These are phyloP conservation scores for Vigna angularis DNA, from an alignment of 306 rosid species.

Conservation along the genomic window DNA sequence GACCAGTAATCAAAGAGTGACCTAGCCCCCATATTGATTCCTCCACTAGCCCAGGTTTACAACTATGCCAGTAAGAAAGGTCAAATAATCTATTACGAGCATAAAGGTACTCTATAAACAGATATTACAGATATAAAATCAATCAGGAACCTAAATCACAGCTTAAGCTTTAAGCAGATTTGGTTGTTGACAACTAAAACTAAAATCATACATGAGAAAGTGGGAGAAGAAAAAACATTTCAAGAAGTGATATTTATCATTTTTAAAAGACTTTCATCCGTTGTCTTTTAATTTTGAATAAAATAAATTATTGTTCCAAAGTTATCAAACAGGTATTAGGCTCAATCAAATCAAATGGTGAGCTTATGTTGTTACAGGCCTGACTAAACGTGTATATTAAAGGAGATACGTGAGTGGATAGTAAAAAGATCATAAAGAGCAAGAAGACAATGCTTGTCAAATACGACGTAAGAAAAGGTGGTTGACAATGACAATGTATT, in stretches of 20 bases:
- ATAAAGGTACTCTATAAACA: no score
- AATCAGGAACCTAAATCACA: no score
- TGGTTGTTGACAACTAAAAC: no score
- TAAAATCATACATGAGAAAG: no score
- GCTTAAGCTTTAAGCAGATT: no score
- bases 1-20: background rate
- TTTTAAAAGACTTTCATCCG: background rate
- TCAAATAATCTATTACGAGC: no score
- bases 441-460: background rate
- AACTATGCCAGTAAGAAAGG: background rate
- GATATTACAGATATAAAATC: no score
- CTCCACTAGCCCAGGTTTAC: background rate
- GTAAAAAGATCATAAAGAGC: background rate
- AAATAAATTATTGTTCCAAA: no score
- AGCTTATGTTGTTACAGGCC: constrained; percentile 3
- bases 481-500: background rate
- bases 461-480: background rate
- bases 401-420: background rate
- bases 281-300: background rate
- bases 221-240: no score
- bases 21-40: constrained; percentile 3
- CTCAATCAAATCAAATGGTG: background rate
- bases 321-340: no score
- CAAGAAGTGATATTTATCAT: background rate
- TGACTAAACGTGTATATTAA: background rate